phyloP scores from a whole-genome alignment of 306 rosid species.

The Dalbergia oliveri region DNA sequence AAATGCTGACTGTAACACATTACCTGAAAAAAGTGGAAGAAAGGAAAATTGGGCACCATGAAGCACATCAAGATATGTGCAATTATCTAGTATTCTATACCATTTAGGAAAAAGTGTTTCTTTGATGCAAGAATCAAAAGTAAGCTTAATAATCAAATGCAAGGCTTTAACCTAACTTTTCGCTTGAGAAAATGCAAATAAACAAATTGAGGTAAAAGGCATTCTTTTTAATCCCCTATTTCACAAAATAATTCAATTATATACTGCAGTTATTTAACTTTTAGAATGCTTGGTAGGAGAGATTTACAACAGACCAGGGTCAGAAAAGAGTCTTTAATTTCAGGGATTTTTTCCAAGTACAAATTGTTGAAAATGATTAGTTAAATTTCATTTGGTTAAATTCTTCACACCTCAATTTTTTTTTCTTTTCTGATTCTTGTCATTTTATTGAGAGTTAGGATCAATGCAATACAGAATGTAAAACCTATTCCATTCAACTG shows the following conservation, averaged over 20 bases:
- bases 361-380: conserved; percentile 12
- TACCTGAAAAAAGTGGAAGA: conserved; percentile 64
- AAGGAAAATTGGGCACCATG: conserved; percentile 20
- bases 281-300: conserved; percentile 15
- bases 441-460: background rate
- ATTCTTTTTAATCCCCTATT: background rate
- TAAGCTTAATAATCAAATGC: conserved; percentile 32
- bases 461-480: conserved; percentile 11
- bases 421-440: background rate
- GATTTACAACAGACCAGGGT: background rate
- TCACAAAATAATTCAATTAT: conserved; percentile 1
- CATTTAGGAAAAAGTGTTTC: conserved; percentile 3
- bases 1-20: conserved; percentile 86
- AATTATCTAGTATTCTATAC: conserved; percentile 13
- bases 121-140: conserved; percentile 43
- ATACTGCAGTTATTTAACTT: background rate
- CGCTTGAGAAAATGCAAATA: background rate
- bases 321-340: background rate
- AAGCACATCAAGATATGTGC: conserved; percentile 35
- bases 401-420: background rate
- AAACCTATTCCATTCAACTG: conserved; percentile 10
- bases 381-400: background rate
- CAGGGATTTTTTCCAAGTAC: background rate
- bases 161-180: conserved; percentile 23
- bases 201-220: conserved; percentile 21